Percentiles rank a stretch among this genome's conserved stretches.
Conservation (phyloP, 805 yeast genomes). For the Hanseniaspora jakobsenii region DNA sequence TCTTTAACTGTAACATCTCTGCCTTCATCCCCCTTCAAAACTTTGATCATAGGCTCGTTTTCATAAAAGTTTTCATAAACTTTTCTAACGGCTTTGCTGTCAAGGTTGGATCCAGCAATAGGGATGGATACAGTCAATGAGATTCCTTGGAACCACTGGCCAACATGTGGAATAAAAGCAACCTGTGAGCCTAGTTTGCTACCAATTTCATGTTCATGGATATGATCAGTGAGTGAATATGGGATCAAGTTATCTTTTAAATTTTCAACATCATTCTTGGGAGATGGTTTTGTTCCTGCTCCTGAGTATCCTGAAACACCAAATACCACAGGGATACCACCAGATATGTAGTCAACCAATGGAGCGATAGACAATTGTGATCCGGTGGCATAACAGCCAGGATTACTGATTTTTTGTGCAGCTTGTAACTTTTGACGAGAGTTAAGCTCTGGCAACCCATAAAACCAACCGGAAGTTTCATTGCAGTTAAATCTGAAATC, state of each 20-base stretch:
- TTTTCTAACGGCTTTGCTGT: constrained; percentile 64
- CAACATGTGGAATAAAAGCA: constrained; percentile 94
- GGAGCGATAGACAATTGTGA: constrained; percentile 91
- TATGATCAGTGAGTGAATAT: constrained; percentile 89
- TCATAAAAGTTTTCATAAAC: constrained; percentile 79
- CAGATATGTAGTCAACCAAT: constrained; percentile 48
- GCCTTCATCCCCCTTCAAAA: constrained; percentile 62
- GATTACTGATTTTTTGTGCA: constrained; percentile 81
- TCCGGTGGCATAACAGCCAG: constrained; percentile 99
- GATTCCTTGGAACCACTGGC: constrained; percentile 99
- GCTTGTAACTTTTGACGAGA: constrained; percentile 52
- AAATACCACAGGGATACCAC: constrained; percentile 71
- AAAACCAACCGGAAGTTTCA: constrained; percentile 72
- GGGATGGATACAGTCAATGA: constrained; percentile 87
- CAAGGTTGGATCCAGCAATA: constrained; percentile 50
- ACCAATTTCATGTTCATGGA: constrained; percentile 91
- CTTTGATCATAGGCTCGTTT: constrained; percentile 72
- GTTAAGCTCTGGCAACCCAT: constrained; percentile 89
- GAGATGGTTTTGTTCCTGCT: constrained; percentile 97
- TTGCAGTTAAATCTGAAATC: constrained; percentile 76
- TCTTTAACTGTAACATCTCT: constrained; percentile 67
- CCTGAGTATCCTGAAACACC: constrained; percentile 99
- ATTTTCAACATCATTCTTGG: constrained; percentile 73
- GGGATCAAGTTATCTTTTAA: constrained; percentile 81
- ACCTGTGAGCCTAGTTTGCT: constrained; percentile 62